Percentiles rank a stretch among this genome's conserved stretches.
Evolutionary conservation across 2,329 filamentous ascomycete genomes (phyloP).

Genomic region (Emmonsiellopsis sp.): DNA sequence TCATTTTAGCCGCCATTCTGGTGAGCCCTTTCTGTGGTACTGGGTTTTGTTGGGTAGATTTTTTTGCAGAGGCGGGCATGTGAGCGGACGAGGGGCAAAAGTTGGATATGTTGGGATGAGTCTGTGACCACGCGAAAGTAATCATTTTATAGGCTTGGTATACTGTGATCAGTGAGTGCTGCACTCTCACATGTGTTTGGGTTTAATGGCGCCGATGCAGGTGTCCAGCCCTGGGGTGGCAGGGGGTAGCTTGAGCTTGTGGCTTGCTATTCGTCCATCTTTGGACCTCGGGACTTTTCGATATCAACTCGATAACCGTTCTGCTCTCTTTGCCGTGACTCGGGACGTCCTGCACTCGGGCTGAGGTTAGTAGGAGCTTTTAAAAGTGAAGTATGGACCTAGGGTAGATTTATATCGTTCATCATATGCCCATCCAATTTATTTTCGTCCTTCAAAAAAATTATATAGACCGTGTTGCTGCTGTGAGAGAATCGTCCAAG

Average conservation of each 20-base stretch:
- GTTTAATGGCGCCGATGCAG: neutral
- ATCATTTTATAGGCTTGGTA: neutral
- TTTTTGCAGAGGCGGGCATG: too few relatives aligned
- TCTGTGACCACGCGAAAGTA: neutral
- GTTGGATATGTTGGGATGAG: too few relatives aligned
- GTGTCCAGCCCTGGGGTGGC: neutral
- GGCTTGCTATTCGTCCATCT: neutral
- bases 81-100: too few relatives aligned
- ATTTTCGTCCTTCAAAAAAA: neutral
- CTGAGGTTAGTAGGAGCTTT: neutral
- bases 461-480: neutral
- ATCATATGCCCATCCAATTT: neutral
- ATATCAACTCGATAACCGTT: neutral
- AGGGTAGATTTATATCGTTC: neutral
- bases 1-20: neutral
- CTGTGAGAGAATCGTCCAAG: neutral
- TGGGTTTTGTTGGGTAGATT: too few relatives aligned
- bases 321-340: neutral
- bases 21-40: too few relatives aligned
- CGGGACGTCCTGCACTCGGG: neutral
- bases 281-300: conserved; percentile 3
- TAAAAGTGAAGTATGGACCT: neutral
- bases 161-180: too few relatives aligned
- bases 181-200: neutral
- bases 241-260: neutral